A percentile compares a stretch with the other conserved stretches of the same genome.
Conservation (phyloP, 31 red algal genomes). For the Odonthalia washingtoniensis region DNA sequence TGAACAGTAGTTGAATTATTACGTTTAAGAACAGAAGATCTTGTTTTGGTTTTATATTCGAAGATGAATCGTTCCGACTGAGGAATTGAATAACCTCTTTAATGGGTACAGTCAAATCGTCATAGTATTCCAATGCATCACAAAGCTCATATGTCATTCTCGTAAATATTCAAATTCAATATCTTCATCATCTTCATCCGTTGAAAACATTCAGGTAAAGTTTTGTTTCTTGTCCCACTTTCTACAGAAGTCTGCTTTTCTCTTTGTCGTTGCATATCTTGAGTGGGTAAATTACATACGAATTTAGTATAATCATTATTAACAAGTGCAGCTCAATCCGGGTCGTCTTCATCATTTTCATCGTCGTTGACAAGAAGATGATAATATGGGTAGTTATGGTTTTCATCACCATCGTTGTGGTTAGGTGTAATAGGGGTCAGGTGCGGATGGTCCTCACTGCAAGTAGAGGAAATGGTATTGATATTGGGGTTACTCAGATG, state of each 20-base stretch:
- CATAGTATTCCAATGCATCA: slow-evolving; percentile 69
- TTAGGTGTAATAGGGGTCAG: no score
- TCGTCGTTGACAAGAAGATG: neutral
- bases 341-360: neutral
- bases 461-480: no score
- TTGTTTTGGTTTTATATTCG: slow-evolving; percentile 22
- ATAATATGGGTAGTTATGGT: neutral
- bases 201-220: neutral
- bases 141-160: slow-evolving; percentile 54
- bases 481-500: no score
- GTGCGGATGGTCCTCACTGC: no score
- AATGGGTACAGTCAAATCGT: slow-evolving; percentile 61
- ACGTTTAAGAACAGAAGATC: neutral
- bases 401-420: neutral
- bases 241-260: neutral
- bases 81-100: slow-evolving; percentile 67
- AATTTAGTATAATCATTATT: neutral
- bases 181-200: slow-evolving; percentile 49
- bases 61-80: slow-evolving; percentile 2
- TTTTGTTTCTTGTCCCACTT: neutral
- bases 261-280: neutral
- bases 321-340: neutral
- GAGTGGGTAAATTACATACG: neutral
- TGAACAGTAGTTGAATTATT: no score
- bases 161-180: slow-evolving; percentile 81